Conservation (phyloP, 1,284 basidiomycete species). For the Stereum hirsutum region DNA sequence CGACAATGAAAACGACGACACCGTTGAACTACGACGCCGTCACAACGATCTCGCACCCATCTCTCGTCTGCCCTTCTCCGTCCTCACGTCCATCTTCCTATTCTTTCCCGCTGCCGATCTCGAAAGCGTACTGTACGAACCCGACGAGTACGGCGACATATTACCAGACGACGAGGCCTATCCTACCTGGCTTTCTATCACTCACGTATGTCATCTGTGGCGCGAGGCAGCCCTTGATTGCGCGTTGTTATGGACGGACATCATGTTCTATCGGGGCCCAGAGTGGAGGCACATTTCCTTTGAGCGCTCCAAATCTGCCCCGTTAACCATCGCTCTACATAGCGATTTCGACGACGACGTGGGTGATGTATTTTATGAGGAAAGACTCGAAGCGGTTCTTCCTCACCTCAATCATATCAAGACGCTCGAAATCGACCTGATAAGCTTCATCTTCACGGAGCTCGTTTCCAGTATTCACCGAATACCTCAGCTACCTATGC, state of each 20-base stretch:
- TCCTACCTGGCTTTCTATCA: conserved; percentile 4
- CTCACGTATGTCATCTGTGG: conserved; percentile 10
- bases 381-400: too few species aligned
- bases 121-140: neutral
- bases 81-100: conserved; percentile 10
- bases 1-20: too few species aligned
- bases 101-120: neutral
- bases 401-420: too few species aligned
- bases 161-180: too few species aligned
- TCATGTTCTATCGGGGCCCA: conserved; percentile 8
- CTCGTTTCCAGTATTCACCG: too few species aligned
- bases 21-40: neutral
- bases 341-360: too few species aligned
- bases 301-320: conserved; percentile 7
- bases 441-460: too few species aligned
- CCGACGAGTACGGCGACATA: too few species aligned
- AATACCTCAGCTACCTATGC: too few species aligned
- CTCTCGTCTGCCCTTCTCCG: conserved; percentile 6
- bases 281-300: conserved; percentile 9
- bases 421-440: too few species aligned
- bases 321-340: conserved; percentile 2
- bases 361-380: too few species aligned
- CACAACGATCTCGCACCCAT: conserved; percentile 8
- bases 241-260: conserved; percentile 10
- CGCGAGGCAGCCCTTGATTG: conserved; percentile 10